Evolutionary conservation across 2,329 filamentous ascomycete genomes (phyloP), one percentile per base, ranked within the genome.

Genomic region (Xylaria sp.): DNA sequence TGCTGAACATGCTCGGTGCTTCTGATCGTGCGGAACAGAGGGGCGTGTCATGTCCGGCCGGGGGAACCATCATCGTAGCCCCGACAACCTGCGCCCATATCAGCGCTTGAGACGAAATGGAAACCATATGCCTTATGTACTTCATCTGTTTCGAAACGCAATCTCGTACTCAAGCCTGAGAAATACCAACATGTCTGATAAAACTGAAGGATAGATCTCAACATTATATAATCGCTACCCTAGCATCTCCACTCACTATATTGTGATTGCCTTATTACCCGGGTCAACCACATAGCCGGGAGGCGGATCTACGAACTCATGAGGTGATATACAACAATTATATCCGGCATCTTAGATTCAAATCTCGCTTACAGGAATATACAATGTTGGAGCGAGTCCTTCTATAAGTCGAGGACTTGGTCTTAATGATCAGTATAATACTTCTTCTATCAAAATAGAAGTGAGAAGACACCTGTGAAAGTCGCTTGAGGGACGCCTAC

Each of bases 51-150:
- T 67, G 53, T 40, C 60, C 51, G 4, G 46, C 59, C 4, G 44
- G 53, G 2, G 84, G 83, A 15, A 44, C n/a, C 59, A 60, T 38
- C 9, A 11, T 26, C 4, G 20, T 38, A 17, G 62, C 33, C 9
- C 2, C 9, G 10, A 15, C 42, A 20, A 33, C 23, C 17, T 42
- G 42, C 54, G 11, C 20, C 49, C 20, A 33, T 17, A 33, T n/a
- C 17, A 54, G 36, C 42, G 17, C 42, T 26, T 17, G 28, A 36
- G 44, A 23, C 1, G 11, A 31, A 26, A 33, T 15, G 23, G 20
- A 17, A 20, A 17, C 13, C 36, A 31, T 42, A 4, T 15, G 13
- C 5, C 23, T n/a, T 38, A 28, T 59, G 20, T 56, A 11, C 42
- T 15, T 15, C 4, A 13, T 44, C 40, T 23, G 7, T 5, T 5